Conservation (phyloP, 2,329 filamentous ascomycete species). For the Ustilaginoidea virens region DNA sequence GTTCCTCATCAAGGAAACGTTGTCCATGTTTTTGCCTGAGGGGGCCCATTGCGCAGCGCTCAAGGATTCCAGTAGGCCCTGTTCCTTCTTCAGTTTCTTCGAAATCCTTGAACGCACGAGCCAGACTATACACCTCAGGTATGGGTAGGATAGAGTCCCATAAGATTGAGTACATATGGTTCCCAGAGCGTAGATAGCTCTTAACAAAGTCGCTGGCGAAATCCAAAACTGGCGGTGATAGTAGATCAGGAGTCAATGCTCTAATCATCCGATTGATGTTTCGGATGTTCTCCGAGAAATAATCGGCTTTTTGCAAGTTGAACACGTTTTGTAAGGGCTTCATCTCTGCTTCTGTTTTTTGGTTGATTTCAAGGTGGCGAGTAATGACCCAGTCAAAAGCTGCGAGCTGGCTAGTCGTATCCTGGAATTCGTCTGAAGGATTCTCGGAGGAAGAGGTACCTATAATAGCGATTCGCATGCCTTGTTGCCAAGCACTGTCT, state of each 20-base stretch:
- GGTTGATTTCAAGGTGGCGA: conserved; percentile 18
- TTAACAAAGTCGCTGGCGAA: conserved; percentile 11
- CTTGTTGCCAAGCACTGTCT: conserved; percentile 54
- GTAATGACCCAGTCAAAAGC: conserved; percentile 25
- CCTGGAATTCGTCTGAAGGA: conserved; percentile 26
- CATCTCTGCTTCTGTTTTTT: conserved; percentile 1
- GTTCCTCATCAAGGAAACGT: conserved; percentile 15
- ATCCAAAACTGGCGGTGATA: conserved; percentile 3
- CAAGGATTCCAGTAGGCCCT: conserved; percentile 13
- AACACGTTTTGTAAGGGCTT: conserved; percentile 1
- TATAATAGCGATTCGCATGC: conserved; percentile 59
- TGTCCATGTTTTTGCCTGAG: conserved; percentile 17
- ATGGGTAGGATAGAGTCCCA: conserved; percentile 20
- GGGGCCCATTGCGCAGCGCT: conserved; percentile 17
- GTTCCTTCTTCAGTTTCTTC: conserved; percentile 9
- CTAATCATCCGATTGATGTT: conserved; percentile 32
- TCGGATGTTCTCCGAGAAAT: conserved; percentile 27
- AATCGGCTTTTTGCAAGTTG: conserved; percentile 20
- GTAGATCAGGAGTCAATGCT: conserved; percentile 15
- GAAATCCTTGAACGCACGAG: conserved; percentile 15
- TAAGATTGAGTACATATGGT: conserved; percentile 14
- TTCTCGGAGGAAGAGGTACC: conserved; percentile 55
- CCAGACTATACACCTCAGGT: conserved; percentile 24
- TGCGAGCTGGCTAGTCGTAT: conserved; percentile 22
- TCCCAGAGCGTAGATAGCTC: conserved; percentile 12